phyloP scores from a whole-genome alignment of 495 filamentous ascomycete species.

The Talaromyces wortmannii region DNA sequence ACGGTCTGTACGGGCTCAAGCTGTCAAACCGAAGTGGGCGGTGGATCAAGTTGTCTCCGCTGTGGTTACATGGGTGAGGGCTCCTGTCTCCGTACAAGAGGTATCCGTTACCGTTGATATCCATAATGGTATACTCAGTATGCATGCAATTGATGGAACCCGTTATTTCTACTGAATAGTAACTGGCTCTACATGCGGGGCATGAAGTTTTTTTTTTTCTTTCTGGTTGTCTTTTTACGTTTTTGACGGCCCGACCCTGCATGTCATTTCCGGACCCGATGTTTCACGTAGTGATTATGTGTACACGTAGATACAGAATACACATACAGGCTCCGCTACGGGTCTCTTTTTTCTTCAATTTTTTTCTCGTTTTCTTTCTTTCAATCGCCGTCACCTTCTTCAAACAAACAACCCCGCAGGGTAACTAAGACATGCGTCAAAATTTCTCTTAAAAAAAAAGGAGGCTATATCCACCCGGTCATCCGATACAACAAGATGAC shows the following conservation, averaged over 20 bases:
- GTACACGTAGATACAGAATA: background rate
- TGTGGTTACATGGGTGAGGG: no score
- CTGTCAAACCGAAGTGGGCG: no score
- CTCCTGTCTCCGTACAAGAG: no score
- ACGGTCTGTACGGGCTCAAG: background rate
- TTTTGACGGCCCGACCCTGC: background rate
- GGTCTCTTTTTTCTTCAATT: background rate
- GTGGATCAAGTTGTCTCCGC: no score
- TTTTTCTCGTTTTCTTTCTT: background rate
- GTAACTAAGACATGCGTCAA: background rate
- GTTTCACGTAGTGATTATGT: no score
- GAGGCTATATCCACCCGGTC: background rate
- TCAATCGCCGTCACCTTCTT: background rate
- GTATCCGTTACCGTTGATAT: no score
- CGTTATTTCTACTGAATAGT: no score
- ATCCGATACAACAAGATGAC: background rate
- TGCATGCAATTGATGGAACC: no score
- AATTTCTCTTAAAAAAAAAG: background rate
- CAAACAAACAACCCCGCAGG: no score
- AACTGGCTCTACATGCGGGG: background rate
- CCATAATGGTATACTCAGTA: no score
- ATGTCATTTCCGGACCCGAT: background rate
- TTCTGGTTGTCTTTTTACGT: background rate
- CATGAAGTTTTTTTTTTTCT: background rate
- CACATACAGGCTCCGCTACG: background rate